Evolutionary conservation across 345 rosid species (phyloP).

Genomic region (Bretschneidera sinensis): DNA sequence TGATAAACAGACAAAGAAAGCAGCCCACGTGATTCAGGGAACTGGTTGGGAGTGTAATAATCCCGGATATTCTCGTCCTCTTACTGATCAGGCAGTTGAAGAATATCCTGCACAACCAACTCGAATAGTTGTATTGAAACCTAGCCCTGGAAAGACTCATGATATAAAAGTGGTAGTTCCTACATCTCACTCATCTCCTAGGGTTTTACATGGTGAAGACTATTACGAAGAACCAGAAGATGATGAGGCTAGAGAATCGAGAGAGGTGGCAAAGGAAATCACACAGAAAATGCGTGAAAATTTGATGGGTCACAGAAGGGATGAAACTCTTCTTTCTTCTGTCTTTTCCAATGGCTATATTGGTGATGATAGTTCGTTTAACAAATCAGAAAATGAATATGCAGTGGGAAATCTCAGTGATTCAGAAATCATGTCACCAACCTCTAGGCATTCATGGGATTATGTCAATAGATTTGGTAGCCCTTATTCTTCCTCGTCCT

Average conservation of each 20-base stretch:
- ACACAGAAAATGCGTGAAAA: conserved; percentile 48
- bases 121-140: conserved; percentile 85
- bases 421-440: conserved; percentile 70
- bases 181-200: conserved; percentile 45
- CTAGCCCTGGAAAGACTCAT: conserved; percentile 58
- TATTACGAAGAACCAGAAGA: conserved; percentile 47
- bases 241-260: conserved; percentile 47
- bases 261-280: conserved; percentile 57
- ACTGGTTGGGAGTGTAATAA: conserved; percentile 38
- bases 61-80: conserved; percentile 35
- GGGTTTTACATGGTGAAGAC: conserved; percentile 30
- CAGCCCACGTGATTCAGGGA: conserved; percentile 32
- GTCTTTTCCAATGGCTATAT: conserved; percentile 75
- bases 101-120: conserved; percentile 69
- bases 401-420: conserved; percentile 62
- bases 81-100: conserved; percentile 35
- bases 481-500: conserved; percentile 61
- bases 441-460: conserved; percentile 89
- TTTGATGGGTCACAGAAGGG: conserved; percentile 57
- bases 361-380: conserved; percentile 83
- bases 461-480: conserved; percentile 61
- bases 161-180: conserved; percentile 42
- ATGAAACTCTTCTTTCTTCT: conserved; percentile 74
- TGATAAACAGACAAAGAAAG: conserved; percentile 42
- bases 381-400: conserved; percentile 58